Base-by-base conservation (phyloP, 2,329 filamentous ascomycete genomes). In the Fusarium stilboides region DNA sequence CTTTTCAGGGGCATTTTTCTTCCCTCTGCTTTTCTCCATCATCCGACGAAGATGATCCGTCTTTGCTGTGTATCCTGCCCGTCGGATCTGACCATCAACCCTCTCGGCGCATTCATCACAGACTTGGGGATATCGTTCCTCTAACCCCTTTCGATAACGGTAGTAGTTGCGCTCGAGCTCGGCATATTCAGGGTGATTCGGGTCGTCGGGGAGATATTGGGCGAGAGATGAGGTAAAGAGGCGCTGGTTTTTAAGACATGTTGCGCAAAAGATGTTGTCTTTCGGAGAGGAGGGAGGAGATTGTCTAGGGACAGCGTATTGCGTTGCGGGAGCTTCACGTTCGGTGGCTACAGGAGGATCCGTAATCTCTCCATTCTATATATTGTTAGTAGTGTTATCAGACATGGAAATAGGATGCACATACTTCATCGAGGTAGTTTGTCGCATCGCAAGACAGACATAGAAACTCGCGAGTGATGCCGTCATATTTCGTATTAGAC, bases 241-340 rank as follows among this genome's bases (percentile, higher is more conserved):
- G 57, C 92, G 90, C 78, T 99, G 96, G 78, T 99, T 98, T 78
- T 94, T 93, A 52, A 94, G 82, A 75, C 96, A 99, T 57, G 87
- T 91, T 47, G 87, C 81, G 85, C 96, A 99, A 76, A 89, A 92
- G 65, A 86, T 82, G 54, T 73, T 76, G 57, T 82, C 77, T 52
- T 46, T 62, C 2, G 67, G 58, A 0, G 52, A 45, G 2, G 58
- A 26, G 17, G 62, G 53, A 45, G 73, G 57, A 71, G 62, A 61
- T 36, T 82, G 70, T 66, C 81, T 80, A 46, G 82, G 74, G 53
- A 83, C 81, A 53, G 83, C 86, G 77, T 84, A 90, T 59, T 81
- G 79, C n/a, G 80, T 76, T 39, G 78, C 75, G 64, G 80, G 76
- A 56, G 82, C 77, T 74, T 82, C 78, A 64, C 79, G 69, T 73